These are phyloP conservation scores for Urochloa ruziziensis DNA, from an alignment of 176 grass and related monocot species.

Conservation along the genomic window DNA sequence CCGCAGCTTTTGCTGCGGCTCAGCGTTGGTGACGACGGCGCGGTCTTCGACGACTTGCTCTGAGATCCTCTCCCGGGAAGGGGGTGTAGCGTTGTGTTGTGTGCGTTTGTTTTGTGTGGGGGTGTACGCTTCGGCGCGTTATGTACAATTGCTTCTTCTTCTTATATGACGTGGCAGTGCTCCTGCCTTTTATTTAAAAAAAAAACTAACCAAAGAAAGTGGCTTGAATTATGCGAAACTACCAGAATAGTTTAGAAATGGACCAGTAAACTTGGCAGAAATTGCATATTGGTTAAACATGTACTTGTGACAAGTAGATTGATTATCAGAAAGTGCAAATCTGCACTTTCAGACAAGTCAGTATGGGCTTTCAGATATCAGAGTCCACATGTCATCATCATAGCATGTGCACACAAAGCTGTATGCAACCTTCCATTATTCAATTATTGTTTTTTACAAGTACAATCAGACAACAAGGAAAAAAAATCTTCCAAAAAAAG, in stretches of 20 bases:
- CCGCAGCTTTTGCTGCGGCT: too few species aligned
- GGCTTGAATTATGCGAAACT: not conserved
- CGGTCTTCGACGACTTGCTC: too few species aligned
- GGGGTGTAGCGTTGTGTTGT: too few species aligned
- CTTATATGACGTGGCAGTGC: too few species aligned
- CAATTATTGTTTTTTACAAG: not conserved
- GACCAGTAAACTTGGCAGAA: not conserved
- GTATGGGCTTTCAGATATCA: slow-evolving; percentile 33
- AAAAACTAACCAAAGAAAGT: slow-evolving; percentile 12
- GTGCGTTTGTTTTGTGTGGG: too few species aligned
- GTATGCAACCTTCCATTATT: not conserved
- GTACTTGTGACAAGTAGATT: not conserved
- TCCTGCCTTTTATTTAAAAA: too few species aligned
- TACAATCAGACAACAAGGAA: not conserved
- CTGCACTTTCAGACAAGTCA: not conserved
- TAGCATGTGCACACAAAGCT: not conserved
- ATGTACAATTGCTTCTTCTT: too few species aligned
- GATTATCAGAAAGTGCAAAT: not conserved
- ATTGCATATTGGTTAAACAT: not conserved
- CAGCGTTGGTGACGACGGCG: too few species aligned
- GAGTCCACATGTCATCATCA: not conserved
- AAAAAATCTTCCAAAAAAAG: not conserved
- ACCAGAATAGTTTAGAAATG: not conserved
- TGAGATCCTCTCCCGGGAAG: too few species aligned
- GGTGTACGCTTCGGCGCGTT: too few species aligned